A percentile compares a stretch with the other conserved stretches of the same genome.
phyloP scores from a whole-genome alignment of 108 stramenopile species.

The Cyclostephanos invisitatus region DNA sequence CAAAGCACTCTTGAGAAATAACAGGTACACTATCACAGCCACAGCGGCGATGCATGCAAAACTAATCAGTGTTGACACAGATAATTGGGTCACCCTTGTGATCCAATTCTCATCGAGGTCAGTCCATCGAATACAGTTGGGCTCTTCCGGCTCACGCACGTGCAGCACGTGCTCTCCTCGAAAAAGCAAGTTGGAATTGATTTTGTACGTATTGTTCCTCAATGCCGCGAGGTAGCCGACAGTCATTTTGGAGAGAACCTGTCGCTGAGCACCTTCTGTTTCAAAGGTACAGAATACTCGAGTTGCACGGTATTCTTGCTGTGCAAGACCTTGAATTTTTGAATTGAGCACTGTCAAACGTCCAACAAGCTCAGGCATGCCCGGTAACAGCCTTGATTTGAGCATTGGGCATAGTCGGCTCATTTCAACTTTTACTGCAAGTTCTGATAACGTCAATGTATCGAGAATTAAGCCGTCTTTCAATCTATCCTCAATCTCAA shows the following conservation, averaged over 20 bases:
- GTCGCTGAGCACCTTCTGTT: conserved; percentile 77
- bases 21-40: conserved; percentile 49
- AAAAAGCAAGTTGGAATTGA: conserved; percentile 52
- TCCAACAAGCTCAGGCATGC: conserved; percentile 61
- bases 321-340: conserved; percentile 71
- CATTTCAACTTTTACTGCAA: conserved; percentile 62
- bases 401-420: conserved; percentile 49
- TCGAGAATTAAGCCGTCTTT: conserved; percentile 62
- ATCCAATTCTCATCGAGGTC: conserved; percentile 63
- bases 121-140: conserved; percentile 79
- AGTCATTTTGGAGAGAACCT: conserved; percentile 63
- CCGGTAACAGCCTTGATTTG: conserved; percentile 49
- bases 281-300: conserved; percentile 89
- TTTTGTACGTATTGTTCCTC: conserved; percentile 33
- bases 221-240: conserved; percentile 59
- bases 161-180: conserved; percentile 59
- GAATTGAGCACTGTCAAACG: conserved; percentile 64
- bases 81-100: conserved; percentile 48
- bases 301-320: conserved; percentile 70
- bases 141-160: conserved; percentile 81
- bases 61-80: conserved; percentile 62
- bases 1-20: conserved; percentile 23
- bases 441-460: conserved; percentile 56
- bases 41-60: conserved; percentile 52
- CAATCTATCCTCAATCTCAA: conserved; percentile 54